These are phyloP conservation scores for Boletus vinaceobasis DNA, from an alignment of 768 basidiomycete genomes.

Conservation along the genomic window DNA sequence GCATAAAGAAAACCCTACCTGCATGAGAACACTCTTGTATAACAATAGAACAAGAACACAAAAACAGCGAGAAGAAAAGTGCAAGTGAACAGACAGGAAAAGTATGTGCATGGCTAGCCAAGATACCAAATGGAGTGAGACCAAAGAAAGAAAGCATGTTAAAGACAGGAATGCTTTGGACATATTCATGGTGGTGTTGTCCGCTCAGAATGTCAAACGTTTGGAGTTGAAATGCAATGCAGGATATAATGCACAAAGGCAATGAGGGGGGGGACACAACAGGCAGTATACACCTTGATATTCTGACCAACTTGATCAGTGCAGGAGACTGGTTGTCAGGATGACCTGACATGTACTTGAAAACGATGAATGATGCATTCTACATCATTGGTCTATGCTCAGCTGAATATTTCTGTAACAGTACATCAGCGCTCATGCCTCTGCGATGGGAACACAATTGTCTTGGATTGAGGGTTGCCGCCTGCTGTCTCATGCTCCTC, in stretches of 20 bases:
- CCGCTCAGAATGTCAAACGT: conserved; percentile 15
- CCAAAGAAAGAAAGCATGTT: conserved; percentile 29
- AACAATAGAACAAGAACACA: too few relatives aligned
- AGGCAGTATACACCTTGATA: conserved; percentile 21
- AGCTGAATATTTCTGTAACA: conserved; percentile 47
- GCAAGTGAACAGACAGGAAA: conserved; percentile 11
- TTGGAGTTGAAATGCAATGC: conserved; percentile 17
- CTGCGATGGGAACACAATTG: conserved; percentile 31
- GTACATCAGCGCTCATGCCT: conserved; percentile 45
- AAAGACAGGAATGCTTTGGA: conserved; percentile 24
- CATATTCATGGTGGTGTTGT: conserved; percentile 10
- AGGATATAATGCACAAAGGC: conserved; percentile 26
- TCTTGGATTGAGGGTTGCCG: conserved; percentile 35
- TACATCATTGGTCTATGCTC: conserved; percentile 10
- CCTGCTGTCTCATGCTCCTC: conserved; percentile 31
- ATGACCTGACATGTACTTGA: conserved; percentile 16
- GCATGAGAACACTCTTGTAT: too few relatives aligned
- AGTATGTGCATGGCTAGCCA: conserved; percentile 28
- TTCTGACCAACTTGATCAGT: conserved; percentile 3
- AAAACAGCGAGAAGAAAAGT: background rate
- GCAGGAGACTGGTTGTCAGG: background rate
- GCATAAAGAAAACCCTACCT: conserved; percentile 25
- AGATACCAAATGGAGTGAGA: conserved; percentile 20
- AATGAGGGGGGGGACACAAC: conserved; percentile 1
- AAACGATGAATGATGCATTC: conserved; percentile 8